These are phyloP conservation scores for Tricladium varicosporioides DNA, from an alignment of 2,329 filamentous ascomycete genomes.

Conservation along the genomic window DNA sequence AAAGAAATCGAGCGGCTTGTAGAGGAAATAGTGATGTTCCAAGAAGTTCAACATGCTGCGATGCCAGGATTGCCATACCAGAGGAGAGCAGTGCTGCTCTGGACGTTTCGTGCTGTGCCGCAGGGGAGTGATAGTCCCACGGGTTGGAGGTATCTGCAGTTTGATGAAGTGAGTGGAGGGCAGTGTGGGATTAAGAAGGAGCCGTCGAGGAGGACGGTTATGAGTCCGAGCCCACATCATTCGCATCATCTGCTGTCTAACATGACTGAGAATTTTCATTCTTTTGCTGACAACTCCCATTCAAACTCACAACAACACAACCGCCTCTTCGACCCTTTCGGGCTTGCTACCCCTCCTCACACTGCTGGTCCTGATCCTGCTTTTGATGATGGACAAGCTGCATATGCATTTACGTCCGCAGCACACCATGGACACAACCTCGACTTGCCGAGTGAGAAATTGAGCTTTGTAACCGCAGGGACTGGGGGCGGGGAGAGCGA, in stretches of 20 bases:
- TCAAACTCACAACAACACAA: too few species aligned
- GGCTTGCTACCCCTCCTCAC: too few species aligned
- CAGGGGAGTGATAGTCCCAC: constrained; percentile 53
- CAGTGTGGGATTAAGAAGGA: too few species aligned
- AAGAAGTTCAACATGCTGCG: constrained; percentile 60
- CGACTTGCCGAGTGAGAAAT: too few species aligned
- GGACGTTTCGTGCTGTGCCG: constrained; percentile 57
- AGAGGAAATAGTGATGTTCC: constrained; percentile 63
- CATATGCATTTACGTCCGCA: too few species aligned
- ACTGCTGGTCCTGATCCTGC: too few species aligned
- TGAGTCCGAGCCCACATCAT: constrained; percentile 37
- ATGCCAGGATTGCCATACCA: constrained; percentile 48
- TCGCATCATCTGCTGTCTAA: constrained; percentile 50
- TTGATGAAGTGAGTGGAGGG: not conserved
- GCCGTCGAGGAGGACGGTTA: constrained; percentile 23
- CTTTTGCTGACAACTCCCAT: constrained; percentile 41
- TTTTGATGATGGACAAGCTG: too few species aligned
- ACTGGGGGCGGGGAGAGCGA: too few species aligned
- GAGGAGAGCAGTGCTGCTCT: constrained; percentile 59
- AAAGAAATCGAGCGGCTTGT: constrained; percentile 53
- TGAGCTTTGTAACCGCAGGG: too few species aligned
- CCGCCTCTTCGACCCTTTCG: too few species aligned
- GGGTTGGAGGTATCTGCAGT: constrained; percentile 56
- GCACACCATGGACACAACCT: too few species aligned
- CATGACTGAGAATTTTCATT: constrained; percentile 57